These are phyloP conservation scores for Pseudoturritis turrita DNA, from an alignment of 345 rosid species.

Conservation along the genomic window DNA sequence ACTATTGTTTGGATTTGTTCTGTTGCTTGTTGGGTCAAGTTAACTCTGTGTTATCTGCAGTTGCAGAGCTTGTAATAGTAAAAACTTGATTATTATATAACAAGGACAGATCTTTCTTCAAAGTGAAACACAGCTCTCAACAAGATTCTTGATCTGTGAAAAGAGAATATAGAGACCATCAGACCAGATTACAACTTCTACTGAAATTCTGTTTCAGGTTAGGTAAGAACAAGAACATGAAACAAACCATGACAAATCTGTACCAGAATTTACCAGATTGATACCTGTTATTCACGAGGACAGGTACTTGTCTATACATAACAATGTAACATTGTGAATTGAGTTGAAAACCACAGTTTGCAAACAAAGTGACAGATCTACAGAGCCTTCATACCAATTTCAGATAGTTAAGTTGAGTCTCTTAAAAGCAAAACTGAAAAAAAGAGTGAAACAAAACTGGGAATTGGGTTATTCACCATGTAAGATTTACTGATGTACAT, in stretches of 20 bases:
- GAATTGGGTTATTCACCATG: conserved; percentile 16
- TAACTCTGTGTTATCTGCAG: background rate
- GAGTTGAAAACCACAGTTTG: conserved; percentile 2
- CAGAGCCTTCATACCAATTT: background rate
- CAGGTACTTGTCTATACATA: conserved; percentile 1
- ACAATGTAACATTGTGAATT: background rate
- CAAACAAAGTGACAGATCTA: background rate
- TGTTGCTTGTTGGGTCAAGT: background rate
- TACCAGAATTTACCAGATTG: conserved; percentile 23
- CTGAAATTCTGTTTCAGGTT: conserved; percentile 23
- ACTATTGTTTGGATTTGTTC: background rate
- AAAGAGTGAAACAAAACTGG: conserved; percentile 7
- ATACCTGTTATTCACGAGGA: background rate
- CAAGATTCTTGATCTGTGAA: background rate
- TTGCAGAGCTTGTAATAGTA: background rate
- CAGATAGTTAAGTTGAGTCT: background rate
- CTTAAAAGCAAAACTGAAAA: background rate
- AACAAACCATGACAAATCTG: conserved; percentile 17
- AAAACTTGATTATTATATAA: background rate
- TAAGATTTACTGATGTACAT: conserved; percentile 29
- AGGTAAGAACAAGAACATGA: conserved; percentile 28
- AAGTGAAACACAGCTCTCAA: background rate
- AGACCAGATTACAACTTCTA: conserved; percentile 5
- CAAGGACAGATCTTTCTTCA: background rate
- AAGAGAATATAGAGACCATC: background rate